Percentiles rank a stretch among this genome's conserved stretches.
Evolutionary conservation across 371 early-diverging fungal species (phyloP).

Genomic region (Apophysomyces elegans): DNA sequence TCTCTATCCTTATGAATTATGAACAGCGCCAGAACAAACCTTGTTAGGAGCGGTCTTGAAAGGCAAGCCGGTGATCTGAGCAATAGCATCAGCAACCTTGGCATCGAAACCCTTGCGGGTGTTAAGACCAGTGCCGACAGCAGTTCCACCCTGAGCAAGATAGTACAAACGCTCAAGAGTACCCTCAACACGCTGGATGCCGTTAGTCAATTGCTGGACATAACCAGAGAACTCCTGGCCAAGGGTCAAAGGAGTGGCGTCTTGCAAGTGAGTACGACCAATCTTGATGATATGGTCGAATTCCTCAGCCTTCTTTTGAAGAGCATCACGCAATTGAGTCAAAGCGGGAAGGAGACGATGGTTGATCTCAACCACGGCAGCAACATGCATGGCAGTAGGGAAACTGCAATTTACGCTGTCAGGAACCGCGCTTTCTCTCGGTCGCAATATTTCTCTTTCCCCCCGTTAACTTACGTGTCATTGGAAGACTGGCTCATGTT

Average conservation of each 20-base stretch:
- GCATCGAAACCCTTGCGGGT: slow-evolving; percentile 79
- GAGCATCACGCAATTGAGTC: slow-evolving; percentile 65
- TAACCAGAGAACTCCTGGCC: slow-evolving; percentile 93
- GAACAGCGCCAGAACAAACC: slow-evolving; percentile 16
- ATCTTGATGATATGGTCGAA: slow-evolving; percentile 86
- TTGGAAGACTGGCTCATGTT: slow-evolving; percentile 92
- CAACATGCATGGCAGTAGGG: slow-evolving; percentile 93
- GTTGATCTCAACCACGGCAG: slow-evolving; percentile 77
- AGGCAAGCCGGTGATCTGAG: slow-evolving; percentile 70
- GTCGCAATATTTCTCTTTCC: background rate
- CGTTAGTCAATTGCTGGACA: slow-evolving; percentile 76
- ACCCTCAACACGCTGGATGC: slow-evolving; percentile 75
- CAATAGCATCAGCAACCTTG: slow-evolving; percentile 75
- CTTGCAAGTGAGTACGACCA: slow-evolving; percentile 88
- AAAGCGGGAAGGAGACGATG: slow-evolving; percentile 75
- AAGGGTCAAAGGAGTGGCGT: slow-evolving; percentile 87
- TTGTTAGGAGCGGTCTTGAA: slow-evolving; percentile 91
- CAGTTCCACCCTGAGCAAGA: slow-evolving; percentile 89
- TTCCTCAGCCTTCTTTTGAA: slow-evolving; percentile 64
- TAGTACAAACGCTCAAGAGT: slow-evolving; percentile 74
- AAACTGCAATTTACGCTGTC: slow-evolving; percentile 43
- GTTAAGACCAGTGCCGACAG: slow-evolving; percentile 92
- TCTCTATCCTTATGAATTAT: no score
- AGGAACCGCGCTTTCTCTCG: background rate
- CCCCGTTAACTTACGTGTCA: slow-evolving; percentile 63